Base-by-base conservation (phyloP, 495 filamentous ascomycete genomes). In the Podospora pseudocomata region DNA sequence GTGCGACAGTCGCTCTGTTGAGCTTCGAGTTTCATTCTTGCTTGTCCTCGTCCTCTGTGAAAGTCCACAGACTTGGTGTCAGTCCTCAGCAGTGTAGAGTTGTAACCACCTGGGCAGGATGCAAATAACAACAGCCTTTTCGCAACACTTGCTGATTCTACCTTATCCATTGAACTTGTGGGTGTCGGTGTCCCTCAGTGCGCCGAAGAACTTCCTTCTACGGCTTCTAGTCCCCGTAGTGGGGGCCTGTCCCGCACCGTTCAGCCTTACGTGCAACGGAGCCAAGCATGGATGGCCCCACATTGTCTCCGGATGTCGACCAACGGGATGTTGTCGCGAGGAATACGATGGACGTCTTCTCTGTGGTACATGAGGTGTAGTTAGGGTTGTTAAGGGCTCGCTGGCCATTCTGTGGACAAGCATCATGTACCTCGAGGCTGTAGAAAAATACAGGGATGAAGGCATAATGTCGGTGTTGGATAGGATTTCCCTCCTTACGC, bases 251-350 rank as follows among this genome's bases (percentile, higher is more conserved):
- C n/a, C 55, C 23, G 55, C n/a, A 58, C n/a, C 55, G 55, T 26
- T 58, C 55, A 19, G 55, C 23, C n/a, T 58, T 58, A 26, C 23
- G 55, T 19, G 16, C 7, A 26, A 58, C 55, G 55, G n/a, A 32
- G 28, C 34, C 60, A 27, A 44, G 15, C 18, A 9, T n/a, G 6
- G 60, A 16, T n/a, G 16, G 28, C n/a, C 28, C 34, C 60, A 18
- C 60, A 44, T 11, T 20, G 30, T 20, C 15, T 19, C 4, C 27
- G 30, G 18, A 44, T 44, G 26, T n/a, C 30, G 64, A 57, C 64
- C 64, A 65, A 65, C 64, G 64, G 27, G 28, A 60, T 65, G 54
- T 15, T 1, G 23, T 65, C 44, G 64, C 64, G 55, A 65, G n/a
- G 64, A 59, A 65, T 60, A 65, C 64, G 64, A 15, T 55, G 4